Evolutionary conservation across 2,329 filamentous ascomycete species (phyloP).

Genomic region (Apiospora arundinis): DNA sequence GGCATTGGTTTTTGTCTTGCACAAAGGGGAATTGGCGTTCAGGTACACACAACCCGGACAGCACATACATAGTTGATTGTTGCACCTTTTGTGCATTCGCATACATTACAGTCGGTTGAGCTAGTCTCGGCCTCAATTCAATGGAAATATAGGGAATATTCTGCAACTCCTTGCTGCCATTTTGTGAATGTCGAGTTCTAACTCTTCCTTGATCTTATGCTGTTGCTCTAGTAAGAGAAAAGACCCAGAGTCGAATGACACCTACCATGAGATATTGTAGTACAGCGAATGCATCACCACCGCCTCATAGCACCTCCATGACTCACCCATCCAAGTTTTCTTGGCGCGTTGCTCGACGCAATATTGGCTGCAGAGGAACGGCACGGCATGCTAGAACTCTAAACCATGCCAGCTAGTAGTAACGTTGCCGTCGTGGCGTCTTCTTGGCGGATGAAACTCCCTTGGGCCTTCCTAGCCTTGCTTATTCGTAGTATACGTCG

Average conservation of each 20-base stretch:
- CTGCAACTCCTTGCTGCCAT: neutral
- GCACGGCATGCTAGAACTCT: neutral
- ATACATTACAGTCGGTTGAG: neutral
- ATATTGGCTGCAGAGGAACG: neutral
- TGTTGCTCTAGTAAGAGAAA: too few species aligned
- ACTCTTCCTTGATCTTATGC: neutral
- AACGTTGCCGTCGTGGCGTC: too few species aligned
- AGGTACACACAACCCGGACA: neutral
- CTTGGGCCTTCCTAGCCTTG: neutral
- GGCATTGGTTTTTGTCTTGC: conserved; percentile 7
- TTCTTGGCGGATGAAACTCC: neutral
- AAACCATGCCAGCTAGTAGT: too few species aligned
- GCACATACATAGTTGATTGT: neutral
- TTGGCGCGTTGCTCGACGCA: neutral
- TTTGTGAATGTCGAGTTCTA: neutral
- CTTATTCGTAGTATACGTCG: neutral
- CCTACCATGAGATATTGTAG: neutral
- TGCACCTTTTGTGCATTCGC: neutral
- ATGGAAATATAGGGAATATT: conserved; percentile 10
- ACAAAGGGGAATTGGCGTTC: conserved; percentile 1
- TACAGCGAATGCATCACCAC: neutral
- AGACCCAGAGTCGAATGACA: too few species aligned
- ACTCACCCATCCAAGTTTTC: neutral
- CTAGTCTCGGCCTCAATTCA: neutral
- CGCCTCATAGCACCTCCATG: neutral